Evolutionary conservation across 1,284 basidiomycete species (phyloP), one percentile per base, ranked within the genome.

Genomic region (Microstroma glucosiphilum): DNA sequence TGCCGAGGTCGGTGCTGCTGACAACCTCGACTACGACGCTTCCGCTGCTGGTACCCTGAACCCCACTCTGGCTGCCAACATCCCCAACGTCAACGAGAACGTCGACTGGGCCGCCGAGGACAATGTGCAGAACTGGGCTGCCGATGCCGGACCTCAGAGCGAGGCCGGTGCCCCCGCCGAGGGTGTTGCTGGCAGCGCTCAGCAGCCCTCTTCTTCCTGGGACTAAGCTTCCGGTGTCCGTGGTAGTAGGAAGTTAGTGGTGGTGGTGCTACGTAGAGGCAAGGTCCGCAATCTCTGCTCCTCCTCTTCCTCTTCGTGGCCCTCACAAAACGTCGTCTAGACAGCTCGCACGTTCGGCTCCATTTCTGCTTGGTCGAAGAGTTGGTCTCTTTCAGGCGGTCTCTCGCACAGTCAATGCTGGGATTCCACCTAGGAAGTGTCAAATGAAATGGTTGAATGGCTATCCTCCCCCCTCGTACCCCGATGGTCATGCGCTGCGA

Each of bases 101-200:
- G 85, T 92, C 75, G 91, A 92, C 83, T 92, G 90, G 91, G 82
- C 88, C 69, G 88, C 79, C 60, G 79, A 80, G 87, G 57, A 69
- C 64, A 60, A 63, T 57, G 70, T 69, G 60, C 72, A 78, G 73
- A 69, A 78, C 77, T 79, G 77, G 74, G 79, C 77, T 62, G 80
- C 77, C 61, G 79, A 79, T 61, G 68, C 73, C 21, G 66, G 73
- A 40, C 62, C 70, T n/a, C 58, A 56, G 56, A 65, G 66, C 60
- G 93, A 91, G 91, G 83, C 90, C 75, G 90, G 89, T 64, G 91
- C 92, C 6, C 56, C 64, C 19, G 63, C 63, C 48, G 43, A 41
- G 51, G 56, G 25, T n/a, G 58, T 40, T 53, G 37, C 64, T 26
- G 64, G 56, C 61, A 55, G 57, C 30, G 65, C 65, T 54, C 61